Percentiles rank a stretch among this genome's conserved stretches.
These are phyloP conservation scores for Schizosaccharomyces lindneri DNA, from an alignment of 805 yeast species.

Conservation along the genomic window DNA sequence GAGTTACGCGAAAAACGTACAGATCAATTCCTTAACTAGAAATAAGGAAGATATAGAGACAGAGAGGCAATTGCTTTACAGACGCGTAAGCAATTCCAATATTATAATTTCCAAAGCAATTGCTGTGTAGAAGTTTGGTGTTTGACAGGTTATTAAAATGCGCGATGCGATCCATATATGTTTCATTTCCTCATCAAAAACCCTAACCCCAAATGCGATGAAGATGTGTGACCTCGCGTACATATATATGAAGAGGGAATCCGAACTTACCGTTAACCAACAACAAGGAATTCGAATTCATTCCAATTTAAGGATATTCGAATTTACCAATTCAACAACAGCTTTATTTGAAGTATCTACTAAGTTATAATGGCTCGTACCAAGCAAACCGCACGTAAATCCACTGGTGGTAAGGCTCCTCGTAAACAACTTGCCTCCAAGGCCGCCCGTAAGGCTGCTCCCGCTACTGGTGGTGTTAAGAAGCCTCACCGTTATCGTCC, in stretches of 20 bases:
- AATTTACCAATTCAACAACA: background rate
- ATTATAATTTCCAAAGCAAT: too few relatives aligned
- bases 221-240: background rate
- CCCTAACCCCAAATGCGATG: background rate
- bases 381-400: constrained; percentile 71
- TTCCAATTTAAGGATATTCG: background rate
- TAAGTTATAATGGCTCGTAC: constrained; percentile 36
- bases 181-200: background rate
- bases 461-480: constrained; percentile 78
- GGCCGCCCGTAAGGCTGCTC: constrained; percentile 78
- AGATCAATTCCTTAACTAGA: background rate
- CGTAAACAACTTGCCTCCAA: constrained; percentile 76
- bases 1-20: background rate
- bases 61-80: too few relatives aligned
- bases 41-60: too few relatives aligned
- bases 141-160: background rate
- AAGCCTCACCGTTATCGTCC: constrained; percentile 87
- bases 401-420: constrained; percentile 84
- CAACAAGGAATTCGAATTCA: too few relatives aligned
- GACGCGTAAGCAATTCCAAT: too few relatives aligned
- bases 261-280: background rate
- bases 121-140: too few relatives aligned
- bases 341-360: background rate
- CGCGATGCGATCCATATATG: background rate
- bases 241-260: background rate